Evolutionary conservation across 345 rosid species (phyloP).

Genomic region (Barbarea vulgaris): DNA sequence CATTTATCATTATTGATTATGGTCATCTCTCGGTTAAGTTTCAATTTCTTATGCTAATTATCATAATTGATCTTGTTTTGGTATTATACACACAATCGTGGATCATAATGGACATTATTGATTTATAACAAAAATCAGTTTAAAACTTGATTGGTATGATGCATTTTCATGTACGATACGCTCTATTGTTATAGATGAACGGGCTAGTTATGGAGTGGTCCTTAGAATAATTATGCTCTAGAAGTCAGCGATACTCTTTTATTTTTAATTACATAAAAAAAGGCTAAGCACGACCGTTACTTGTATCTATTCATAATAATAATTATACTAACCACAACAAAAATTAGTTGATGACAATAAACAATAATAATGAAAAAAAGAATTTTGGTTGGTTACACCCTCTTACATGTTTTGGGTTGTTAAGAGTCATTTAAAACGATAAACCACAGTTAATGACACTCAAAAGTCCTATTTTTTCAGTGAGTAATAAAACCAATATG

Average conservation of each 20-base stretch:
- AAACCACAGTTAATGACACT: not conserved
- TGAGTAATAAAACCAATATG: too few species aligned
- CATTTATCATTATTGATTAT: conserved; percentile 2
- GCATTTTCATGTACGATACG: not conserved
- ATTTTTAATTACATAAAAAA: not conserved
- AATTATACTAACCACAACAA: not conserved
- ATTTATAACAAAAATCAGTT: too few species aligned
- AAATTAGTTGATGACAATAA: not conserved
- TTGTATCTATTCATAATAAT: not conserved
- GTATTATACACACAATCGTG: too few species aligned
- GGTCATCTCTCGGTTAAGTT: too few species aligned
- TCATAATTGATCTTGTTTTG: conserved; percentile 1
- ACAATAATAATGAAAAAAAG: too few species aligned
- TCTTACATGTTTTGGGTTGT: not conserved
- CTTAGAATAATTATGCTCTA: not conserved
- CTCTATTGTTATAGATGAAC: not conserved
- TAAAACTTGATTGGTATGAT: not conserved
- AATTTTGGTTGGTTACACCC: not conserved
- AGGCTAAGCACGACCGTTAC: not conserved
- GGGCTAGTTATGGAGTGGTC: not conserved
- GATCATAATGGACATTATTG: too few species aligned
- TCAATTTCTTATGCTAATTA: too few species aligned
- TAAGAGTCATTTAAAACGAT: not conserved
- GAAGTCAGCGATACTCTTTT: conserved; percentile 4
- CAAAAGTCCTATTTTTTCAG: not conserved